Evolutionary conservation across 306 rosid genomes (phyloP).

Genomic region (Vigna nakashimae): DNA sequence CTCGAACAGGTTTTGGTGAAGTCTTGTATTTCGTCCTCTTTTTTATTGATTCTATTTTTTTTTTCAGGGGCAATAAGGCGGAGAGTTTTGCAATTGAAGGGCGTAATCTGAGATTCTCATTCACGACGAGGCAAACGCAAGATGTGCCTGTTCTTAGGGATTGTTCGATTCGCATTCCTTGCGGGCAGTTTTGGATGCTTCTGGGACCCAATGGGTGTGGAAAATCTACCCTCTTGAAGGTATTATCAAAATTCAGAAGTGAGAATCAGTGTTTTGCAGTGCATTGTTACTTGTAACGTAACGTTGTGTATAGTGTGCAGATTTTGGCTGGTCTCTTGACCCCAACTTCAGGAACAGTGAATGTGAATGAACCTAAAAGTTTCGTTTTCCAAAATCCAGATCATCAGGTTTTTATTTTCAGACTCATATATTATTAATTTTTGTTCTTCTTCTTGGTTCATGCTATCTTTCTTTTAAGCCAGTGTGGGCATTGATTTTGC

Average conservation of each 20-base stretch:
- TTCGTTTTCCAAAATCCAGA: conserved; percentile 91
- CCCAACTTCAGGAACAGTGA: conserved; percentile 66
- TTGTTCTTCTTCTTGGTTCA: conserved; percentile 26
- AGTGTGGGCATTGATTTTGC: not conserved
- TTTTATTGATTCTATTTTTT: conserved; percentile 1
- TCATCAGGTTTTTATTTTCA: conserved; percentile 64
- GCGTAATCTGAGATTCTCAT: conserved; percentile 64
- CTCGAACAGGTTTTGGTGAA: conserved; percentile 42
- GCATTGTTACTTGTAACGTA: not conserved
- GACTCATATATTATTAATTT: not conserved
- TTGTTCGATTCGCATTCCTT: conserved; percentile 79
- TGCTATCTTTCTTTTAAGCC: conserved; percentile 1
- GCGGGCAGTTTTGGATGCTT: conserved; percentile 92
- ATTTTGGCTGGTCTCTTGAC: conserved; percentile 83
- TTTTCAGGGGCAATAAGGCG: conserved; percentile 48
- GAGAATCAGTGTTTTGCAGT: not conserved
- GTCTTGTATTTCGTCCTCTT: not conserved
- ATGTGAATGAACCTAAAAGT: conserved; percentile 69
- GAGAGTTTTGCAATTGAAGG: conserved; percentile 70
- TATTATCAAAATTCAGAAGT: conserved; percentile 31
- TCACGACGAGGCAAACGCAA: conserved; percentile 56
- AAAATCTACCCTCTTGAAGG: conserved; percentile 91
- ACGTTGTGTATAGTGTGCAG: conserved; percentile 48
- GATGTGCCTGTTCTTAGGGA: conserved; percentile 65
- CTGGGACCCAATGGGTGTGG: conserved; percentile 94